Conservation (phyloP, 306 rosid species). For the Lathyrus tuberosus region DNA sequence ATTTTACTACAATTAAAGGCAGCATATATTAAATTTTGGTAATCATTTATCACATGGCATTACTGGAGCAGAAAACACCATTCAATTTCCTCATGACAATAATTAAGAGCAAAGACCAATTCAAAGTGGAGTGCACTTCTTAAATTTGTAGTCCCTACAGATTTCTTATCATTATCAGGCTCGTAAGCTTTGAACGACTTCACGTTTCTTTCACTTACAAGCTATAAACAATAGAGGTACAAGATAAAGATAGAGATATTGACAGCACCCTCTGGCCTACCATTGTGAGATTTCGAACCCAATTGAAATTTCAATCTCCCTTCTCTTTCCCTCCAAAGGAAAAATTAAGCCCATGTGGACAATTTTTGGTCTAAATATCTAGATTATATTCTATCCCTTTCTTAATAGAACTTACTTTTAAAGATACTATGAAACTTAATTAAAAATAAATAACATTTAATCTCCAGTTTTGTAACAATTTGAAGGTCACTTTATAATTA, state of each 20-base stretch:
- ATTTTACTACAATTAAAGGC: neutral
- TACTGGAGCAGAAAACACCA: slow-evolving; percentile 27
- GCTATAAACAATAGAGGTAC: neutral
- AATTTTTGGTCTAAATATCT: neutral
- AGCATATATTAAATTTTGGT: slow-evolving; percentile 26
- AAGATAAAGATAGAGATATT: neutral
- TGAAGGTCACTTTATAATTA: slow-evolving; percentile 17
- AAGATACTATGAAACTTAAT: neutral
- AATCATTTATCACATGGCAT: slow-evolving; percentile 31
- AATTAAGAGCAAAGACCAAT: slow-evolving; percentile 18
- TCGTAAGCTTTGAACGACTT: slow-evolving; percentile 21
- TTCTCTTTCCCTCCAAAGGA: neutral
- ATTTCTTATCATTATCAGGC: slow-evolving; percentile 35
- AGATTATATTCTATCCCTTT: slow-evolving; percentile 6
- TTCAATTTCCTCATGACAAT: slow-evolving; percentile 23
- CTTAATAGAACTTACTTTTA: neutral
- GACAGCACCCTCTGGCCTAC: neutral
- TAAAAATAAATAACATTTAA: neutral
- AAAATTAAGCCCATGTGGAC: neutral
- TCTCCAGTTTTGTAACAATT: slow-evolving; percentile 16
- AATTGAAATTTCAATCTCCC: neutral
- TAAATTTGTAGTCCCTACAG: slow-evolving; percentile 36
- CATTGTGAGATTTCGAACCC: neutral
- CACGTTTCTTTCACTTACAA: neutral
- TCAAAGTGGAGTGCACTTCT: neutral